Evolutionary conservation across 1,284 basidiomycete species (phyloP), one percentile per base, ranked within the genome.

Genomic region (Apiotrichum sp.): DNA sequence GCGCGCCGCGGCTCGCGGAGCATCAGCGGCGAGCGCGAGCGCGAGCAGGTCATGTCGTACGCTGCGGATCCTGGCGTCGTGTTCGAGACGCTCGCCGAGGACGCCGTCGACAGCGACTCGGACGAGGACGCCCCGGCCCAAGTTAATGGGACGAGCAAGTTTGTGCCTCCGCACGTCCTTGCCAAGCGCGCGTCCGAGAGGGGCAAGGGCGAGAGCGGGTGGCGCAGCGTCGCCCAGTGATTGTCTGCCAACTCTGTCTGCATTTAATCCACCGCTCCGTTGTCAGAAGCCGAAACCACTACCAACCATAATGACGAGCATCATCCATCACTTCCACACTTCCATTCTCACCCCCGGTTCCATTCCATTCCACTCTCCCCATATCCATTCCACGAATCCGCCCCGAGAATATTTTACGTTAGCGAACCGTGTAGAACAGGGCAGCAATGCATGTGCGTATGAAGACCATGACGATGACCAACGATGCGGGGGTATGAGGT

Each of bases 161-260:
- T 74, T 55, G 62, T 72, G 22, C 72, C 72, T 32, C 72, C 72
- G 4, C 72, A 74, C 58, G 65, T 72, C 1, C 50, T 71, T 31
- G 67, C 67, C 4, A 59, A 63, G 55, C 61, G 64, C 48, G 53
- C 58, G 6, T 63, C 62, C 16, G 50, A 44, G 16, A 64, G 55
- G 35, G 50, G 57, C 47, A 50, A 64, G 38, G 46, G 58, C 44
- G 53, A 58, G 9, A 61, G 65, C 51, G 72, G 70, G 11, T 73
- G 72, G 72, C 60, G 69, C 49, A 69, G 65, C 52, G 47, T 56
- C 1, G 58, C 56, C 14, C 48, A 45, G 29, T 55, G 44, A 22
- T 29, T 29, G 22, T 22, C 22, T 22, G 22, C 22, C 22, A 22
- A 22, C 22, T 22, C 22, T 22, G 22, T 22, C 22, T 22, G 22